phyloP scores from a whole-genome alignment of 1,139 yeast genomes.

The Taphrina deformans region DNA sequence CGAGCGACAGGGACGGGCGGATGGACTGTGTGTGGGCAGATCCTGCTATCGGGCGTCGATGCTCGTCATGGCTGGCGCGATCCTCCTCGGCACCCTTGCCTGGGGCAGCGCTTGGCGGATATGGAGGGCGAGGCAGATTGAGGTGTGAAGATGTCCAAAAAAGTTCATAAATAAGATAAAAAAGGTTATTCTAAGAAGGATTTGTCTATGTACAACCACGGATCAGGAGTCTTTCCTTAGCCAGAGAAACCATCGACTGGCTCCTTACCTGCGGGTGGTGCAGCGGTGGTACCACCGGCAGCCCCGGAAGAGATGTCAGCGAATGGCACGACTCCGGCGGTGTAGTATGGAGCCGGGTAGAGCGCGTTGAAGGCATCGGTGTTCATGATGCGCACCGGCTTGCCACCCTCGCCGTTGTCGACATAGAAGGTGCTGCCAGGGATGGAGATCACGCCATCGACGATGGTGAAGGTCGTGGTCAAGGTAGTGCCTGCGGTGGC shows the following conservation, averaged over 20 bases:
- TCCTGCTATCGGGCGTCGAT: slow-evolving; percentile 11
- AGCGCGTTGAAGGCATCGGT: background rate
- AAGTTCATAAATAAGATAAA: background rate
- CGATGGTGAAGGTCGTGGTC: background rate
- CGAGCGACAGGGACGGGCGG: background rate
- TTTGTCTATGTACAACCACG: no score
- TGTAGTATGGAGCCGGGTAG: no score
- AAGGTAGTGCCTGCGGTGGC: background rate
- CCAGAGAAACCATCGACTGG: no score
- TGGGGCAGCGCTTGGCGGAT: slow-evolving; percentile 23
- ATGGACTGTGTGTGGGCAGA: slow-evolving; percentile 1
- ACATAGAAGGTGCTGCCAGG: background rate
- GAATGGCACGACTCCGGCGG: background rate
- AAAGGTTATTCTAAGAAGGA: no score
- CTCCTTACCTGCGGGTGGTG: background rate
- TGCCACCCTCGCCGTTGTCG: background rate
- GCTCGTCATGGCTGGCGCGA: background rate
- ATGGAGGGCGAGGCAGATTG: slow-evolving; percentile 11
- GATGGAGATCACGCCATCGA: background rate
- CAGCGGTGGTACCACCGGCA: background rate
- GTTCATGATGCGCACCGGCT: background rate
- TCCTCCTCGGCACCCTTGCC: background rate
- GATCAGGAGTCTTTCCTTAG: no score
- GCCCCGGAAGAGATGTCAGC: background rate
- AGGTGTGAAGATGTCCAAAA: background rate